phyloP scores from a whole-genome alignment of 2,329 filamentous ascomycete genomes.

The Microcyclospora pomicola region DNA sequence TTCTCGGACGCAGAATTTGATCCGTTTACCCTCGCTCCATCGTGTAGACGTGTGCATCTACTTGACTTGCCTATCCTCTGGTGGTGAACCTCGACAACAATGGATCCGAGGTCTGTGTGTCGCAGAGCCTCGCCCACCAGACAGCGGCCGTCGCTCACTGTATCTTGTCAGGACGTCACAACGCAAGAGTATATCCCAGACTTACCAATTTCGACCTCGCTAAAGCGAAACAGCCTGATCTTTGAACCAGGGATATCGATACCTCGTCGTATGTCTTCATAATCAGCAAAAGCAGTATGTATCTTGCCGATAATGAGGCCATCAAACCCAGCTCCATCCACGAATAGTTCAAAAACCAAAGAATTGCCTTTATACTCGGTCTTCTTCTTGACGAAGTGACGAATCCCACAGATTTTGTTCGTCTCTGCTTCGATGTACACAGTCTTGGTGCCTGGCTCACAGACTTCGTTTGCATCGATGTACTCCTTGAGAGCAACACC shows the following conservation, averaged over 20 bases:
- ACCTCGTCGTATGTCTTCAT: too few species aligned
- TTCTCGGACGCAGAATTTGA: slow-evolving; percentile 8
- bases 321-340: slow-evolving; percentile 7
- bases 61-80: too few species aligned
- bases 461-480: slow-evolving; percentile 3
- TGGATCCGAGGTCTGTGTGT: slow-evolving; percentile 3
- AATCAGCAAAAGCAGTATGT: too few species aligned
- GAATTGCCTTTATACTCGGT: slow-evolving; percentile 5
- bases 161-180: too few species aligned
- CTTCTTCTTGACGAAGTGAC: slow-evolving; percentile 1
- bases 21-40: too few species aligned
- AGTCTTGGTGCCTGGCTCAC: slow-evolving; percentile 5
- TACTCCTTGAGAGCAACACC: slow-evolving; percentile 11
- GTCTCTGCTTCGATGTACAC: slow-evolving; percentile 12
- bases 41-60: too few species aligned
- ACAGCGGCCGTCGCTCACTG: slow-evolving; percentile 1
- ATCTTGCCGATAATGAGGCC: too few species aligned
- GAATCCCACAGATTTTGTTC: slow-evolving; percentile 10
- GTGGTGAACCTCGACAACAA: slow-evolving; percentile 5
- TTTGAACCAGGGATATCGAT: background rate
- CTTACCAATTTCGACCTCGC: slow-evolving; percentile 4
- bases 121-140: background rate
- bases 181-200: too few species aligned
- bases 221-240: slow-evolving; percentile 2
- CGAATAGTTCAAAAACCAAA: slow-evolving; percentile 3